These are phyloP conservation scores for Plasmopara halstedii DNA, from an alignment of 352 stramenopile species.

Conservation along the genomic window DNA sequence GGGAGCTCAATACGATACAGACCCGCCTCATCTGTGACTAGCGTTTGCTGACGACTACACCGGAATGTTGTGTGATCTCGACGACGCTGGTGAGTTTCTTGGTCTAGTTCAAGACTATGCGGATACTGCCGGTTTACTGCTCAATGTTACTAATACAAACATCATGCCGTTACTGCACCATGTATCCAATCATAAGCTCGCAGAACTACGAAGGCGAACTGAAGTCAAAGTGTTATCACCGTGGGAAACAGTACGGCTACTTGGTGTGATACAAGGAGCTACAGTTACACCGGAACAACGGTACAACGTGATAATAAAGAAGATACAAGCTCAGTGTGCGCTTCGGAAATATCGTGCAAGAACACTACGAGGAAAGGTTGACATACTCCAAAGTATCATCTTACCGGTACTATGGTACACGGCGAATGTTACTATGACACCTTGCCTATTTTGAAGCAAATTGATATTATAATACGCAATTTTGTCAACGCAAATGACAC, in stretches of 20 bases:
- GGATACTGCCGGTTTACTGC: background rate
- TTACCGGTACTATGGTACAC: too few relatives aligned
- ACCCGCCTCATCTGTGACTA: background rate
- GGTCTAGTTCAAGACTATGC: slow-evolving; percentile 3
- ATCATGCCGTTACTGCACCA: slow-evolving; percentile 5
- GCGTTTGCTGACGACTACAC: slow-evolving; percentile 11
- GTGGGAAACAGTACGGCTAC: background rate
- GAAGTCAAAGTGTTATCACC: background rate
- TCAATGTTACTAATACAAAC: slow-evolving; percentile 14
- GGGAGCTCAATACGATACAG: too few relatives aligned
- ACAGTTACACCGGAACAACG: background rate
- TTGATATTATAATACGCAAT: background rate
- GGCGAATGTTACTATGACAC: too few relatives aligned
- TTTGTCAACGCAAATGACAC: background rate
- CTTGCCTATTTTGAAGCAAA: background rate
- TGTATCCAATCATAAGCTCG: background rate
- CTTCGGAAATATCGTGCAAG: too few relatives aligned
- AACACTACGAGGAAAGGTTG: too few relatives aligned
- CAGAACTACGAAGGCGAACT: background rate
- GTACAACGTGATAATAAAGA: background rate
- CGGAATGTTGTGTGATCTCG: background rate
- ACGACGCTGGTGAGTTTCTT: slow-evolving; percentile 1
- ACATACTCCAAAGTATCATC: too few relatives aligned
- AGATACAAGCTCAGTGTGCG: background rate
- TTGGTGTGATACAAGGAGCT: background rate